These are phyloP conservation scores for Chaetoceros tenuissimus DNA, from an alignment of 108 stramenopile species.

Conservation along the genomic window DNA sequence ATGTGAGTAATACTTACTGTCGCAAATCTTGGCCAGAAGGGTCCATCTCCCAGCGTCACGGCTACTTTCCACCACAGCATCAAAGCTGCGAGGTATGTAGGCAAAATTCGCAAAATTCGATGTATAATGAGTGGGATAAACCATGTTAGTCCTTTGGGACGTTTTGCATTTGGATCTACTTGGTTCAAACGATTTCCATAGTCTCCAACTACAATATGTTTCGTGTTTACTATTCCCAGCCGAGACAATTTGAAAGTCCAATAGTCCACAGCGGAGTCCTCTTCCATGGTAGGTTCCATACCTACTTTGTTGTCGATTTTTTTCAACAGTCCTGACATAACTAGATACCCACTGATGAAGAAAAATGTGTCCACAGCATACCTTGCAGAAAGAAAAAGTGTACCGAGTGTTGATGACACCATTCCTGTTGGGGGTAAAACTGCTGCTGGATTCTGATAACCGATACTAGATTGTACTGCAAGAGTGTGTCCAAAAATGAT, in stretches of 20 bases:
- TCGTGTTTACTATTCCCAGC: neutral
- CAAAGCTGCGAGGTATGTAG: conserved; percentile 27
- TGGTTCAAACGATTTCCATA: neutral
- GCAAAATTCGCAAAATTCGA: conserved; percentile 37
- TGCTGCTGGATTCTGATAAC: conserved; percentile 32
- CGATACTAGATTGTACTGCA: conserved; percentile 35
- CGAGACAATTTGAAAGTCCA: neutral
- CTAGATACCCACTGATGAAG: conserved; percentile 41
- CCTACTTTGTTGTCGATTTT: conserved; percentile 1
- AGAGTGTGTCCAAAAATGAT: conserved; percentile 40
- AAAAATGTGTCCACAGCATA: conserved; percentile 56
- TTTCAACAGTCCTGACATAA: conserved; percentile 26
- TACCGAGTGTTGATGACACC: conserved; percentile 29
- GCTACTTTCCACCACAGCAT: conserved; percentile 40
- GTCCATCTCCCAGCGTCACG: conserved; percentile 20
- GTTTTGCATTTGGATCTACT: neutral
- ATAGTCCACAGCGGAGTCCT: neutral
- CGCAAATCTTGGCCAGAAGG: conserved; percentile 58
- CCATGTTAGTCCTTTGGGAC: neutral
- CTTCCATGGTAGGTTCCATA: neutral
- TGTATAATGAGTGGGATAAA: conserved; percentile 8
- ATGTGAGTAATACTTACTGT: no score
- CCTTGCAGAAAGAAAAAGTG: conserved; percentile 35
- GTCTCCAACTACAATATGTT: neutral
- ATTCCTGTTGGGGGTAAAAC: conserved; percentile 39